Base-by-base conservation (phyloP, 2,329 filamentous ascomycete species). In the Xenoacremonium recifei region DNA sequence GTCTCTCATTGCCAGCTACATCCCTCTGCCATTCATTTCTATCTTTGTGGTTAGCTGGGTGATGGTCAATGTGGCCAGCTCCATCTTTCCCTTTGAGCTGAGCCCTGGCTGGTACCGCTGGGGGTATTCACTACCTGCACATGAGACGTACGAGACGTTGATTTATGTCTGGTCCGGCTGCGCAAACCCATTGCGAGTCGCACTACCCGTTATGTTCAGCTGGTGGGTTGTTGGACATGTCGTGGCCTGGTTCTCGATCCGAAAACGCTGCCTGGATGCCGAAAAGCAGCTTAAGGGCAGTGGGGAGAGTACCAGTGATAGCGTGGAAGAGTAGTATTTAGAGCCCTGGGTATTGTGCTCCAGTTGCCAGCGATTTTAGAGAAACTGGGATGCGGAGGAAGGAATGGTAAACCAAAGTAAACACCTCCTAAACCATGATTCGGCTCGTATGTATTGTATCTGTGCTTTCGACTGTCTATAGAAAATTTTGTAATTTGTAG, bases 31-130 rank as follows among this genome's bases (percentile, higher is more conserved):
- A 1, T 66, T 63, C 41, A 55, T 70, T 32, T 61, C 71, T 0
- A 68, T 72, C 50, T 62, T 67, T 5, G 41, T 73, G 0, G 51
- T 73, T 2, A 62, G 62, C 1, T 70, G 66, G 64, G 56, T 70
- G 15, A 56, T 69, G 32, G 16, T 34, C 4, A 50, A 49, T 15
- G 30, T 49, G 5, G 34, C 42, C 6, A 38, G 40, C 1, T 40
- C 40, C 2, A 25, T 50, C 9, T 48, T 36, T 12, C 48, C 48
- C 5, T 49, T 49, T n/a, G 48, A 46, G 6, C 48, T 50, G 6
- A 34, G 37, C 1, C 32, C 48, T 3, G 48, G 48, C n/a, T 50
- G 49, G 35, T 50, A 34, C 15, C 42, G 44, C 21, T 40, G 39
- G 45, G 38, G 32, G 5, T 46, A 45, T 39, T 41, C 42, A 6